Evolutionary conservation across 441 rosid genomes (phyloP), one percentile per base, ranked within the genome.

Genomic region (Theobroma grandiflorum): DNA sequence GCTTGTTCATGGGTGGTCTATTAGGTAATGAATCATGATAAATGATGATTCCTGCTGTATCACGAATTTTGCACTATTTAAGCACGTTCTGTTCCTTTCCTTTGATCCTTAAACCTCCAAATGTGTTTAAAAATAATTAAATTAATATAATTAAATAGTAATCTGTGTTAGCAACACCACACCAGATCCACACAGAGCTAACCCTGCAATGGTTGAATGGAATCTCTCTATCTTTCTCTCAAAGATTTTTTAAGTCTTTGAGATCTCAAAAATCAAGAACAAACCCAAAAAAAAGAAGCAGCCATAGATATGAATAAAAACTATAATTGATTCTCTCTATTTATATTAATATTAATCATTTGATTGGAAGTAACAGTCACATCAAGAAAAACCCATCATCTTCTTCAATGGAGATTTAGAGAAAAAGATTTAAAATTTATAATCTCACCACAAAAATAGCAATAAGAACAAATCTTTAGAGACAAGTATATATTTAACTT

Each of bases 171-270:
- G 88, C 73, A 76, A 69, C 58, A 79, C 82, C 81, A 82, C 11
- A 76, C 74, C 88, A 84, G 91, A 92, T 89, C 91, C 83, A 82
- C 83, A 75, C 77, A 74, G 79, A 81, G 78, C 82, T 16, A 53
- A 55, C 57, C 83, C 84, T 79, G 84, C 84, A 84, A 78, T 86
- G 78, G 86, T 77, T 84, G 87, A 88, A 84, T 72, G 89, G 87
- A 86, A 85, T 85, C 88, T 84, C 80, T 71, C 55, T 68, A 55
- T 86, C 69, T 79, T 76, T 59, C 79, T 79, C 53, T n/a, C n/a
- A n/a, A n/a, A n/a, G 50, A 20, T 20, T 61, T 74, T 18, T 7
- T 20, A 42, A 70, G 74, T 67, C 42, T 9, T 57, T 47, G 80
- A 78, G 77, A 87, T 83, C 84, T 81, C 85, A 85, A 33, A 84